phyloP scores from a whole-genome alignment of 2,329 filamentous ascomycete species.

The Stromatinia cepivora region DNA sequence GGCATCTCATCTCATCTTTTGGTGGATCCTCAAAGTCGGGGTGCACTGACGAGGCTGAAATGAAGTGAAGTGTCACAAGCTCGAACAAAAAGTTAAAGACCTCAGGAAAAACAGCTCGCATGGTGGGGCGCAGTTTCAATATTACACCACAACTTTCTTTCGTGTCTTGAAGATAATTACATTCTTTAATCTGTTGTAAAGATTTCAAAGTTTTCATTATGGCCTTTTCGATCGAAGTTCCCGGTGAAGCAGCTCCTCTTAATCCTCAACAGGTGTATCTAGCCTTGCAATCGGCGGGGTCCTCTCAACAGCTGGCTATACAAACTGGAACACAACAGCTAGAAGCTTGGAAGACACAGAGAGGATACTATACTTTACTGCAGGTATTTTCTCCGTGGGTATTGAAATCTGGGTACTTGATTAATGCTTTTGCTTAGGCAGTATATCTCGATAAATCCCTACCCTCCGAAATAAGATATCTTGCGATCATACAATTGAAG shows the following conservation, averaged over 20 bases:
- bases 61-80: conserved; percentile 15
- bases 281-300: conserved; percentile 63
- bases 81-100: conserved; percentile 17
- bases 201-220: conserved; percentile 47
- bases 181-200: not conserved
- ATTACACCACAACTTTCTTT: conserved; percentile 12
- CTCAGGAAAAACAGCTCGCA: conserved; percentile 19
- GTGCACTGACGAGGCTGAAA: conserved; percentile 18
- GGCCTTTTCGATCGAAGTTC: conserved; percentile 74
- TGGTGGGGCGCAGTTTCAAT: conserved; percentile 17
- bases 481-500: conserved; percentile 91
- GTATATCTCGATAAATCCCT: conserved; percentile 79
- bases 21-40: not conserved
- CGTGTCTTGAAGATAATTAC: not conserved
- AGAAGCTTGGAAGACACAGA: conserved; percentile 66
- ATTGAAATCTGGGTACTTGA: not conserved
- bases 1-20: no score
- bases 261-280: conserved; percentile 63
- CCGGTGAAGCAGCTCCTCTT: conserved; percentile 77
- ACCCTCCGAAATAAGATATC: conserved; percentile 76
- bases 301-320: conserved; percentile 62
- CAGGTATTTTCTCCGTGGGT: conserved; percentile 53
- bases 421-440: conserved; percentile 51
- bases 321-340: conserved; percentile 68
- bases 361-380: conserved; percentile 65